phyloP scores from a whole-genome alignment of 2,329 filamentous ascomycete genomes.

The Tetracladium maxilliforme region DNA sequence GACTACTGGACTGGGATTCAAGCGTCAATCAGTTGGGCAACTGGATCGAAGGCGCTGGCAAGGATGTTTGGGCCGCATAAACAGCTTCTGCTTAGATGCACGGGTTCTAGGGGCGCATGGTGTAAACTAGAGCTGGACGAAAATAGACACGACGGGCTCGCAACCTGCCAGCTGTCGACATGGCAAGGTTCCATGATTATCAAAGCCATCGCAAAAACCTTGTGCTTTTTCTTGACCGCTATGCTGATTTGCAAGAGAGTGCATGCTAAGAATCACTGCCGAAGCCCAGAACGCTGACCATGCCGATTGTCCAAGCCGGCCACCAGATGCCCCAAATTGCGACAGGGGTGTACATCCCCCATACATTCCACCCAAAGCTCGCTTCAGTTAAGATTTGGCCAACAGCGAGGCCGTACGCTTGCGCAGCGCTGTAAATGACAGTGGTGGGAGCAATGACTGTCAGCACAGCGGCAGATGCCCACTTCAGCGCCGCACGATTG shows the following conservation, averaged over 20 bases:
- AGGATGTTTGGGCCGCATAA: conserved; percentile 89
- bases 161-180: not conserved
- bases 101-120: conserved; percentile 4
- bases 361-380: conserved; percentile 78
- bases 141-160: too few species aligned
- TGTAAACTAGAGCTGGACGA: conserved; percentile 1
- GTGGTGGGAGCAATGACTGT: conserved; percentile 45
- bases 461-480: conserved; percentile 33
- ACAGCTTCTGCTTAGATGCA: conserved; percentile 5
- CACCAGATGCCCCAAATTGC: conserved; percentile 94
- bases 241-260: too few species aligned
- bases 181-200: not conserved
- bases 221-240: not conserved
- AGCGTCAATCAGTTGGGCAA: conserved; percentile 93
- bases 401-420: conserved; percentile 31
- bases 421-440: conserved; percentile 31
- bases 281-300: conserved; percentile 39
- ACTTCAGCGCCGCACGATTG: conserved; percentile 19
- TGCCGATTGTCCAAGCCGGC: conserved; percentile 71
- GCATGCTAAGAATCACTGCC: too few species aligned
- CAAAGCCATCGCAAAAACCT: not conserved
- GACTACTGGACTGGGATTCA: conserved; percentile 86
- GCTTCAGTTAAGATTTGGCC: conserved; percentile 52
- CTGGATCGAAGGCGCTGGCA: conserved; percentile 88
- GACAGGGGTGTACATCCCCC: conserved; percentile 78